Evolutionary conservation across 768 basidiomycete genomes (phyloP), one percentile per base, ranked within the genome.

Genomic region (Xerocomellus amylosporus): DNA sequence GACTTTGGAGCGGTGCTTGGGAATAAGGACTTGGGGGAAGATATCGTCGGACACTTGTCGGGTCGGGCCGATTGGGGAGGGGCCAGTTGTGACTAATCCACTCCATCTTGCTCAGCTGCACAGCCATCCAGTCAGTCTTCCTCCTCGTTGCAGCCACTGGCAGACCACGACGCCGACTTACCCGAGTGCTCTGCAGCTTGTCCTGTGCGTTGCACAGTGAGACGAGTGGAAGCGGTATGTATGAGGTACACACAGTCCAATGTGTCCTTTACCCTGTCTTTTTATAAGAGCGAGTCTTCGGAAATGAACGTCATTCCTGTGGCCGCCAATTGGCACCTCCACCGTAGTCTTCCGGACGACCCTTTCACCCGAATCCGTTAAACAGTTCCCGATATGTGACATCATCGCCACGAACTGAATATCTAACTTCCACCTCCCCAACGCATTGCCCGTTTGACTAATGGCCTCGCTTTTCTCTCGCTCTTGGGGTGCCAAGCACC

Each of bases 261-360:
- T 8, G 28, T 45, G 33, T 46, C 55, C 37, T 45, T 59, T 43
- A 53, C 58, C 54, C 57, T 51, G 39, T 55, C 63, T 60, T 70
- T 65, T 69, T 70, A 71, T 70, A 69, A 53, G 50, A 46, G 34
- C 50, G 10, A 33, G 13, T 33, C 55, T 53, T 68, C 70, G 70
- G 70, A 71, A 73, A 71, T 71, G 70, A 71, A 71, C 17, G 46
- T 60, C 66, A 68, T 64, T 64, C 55, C 67, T 67, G 69, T 72
- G 67, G 63, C 62, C 53, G 19, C 46, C 20, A 46, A 53, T 51
- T 53, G 36, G 44, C 54, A 55, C 43, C 26, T 31, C 51, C 54
- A 63, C 65, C 51, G 52, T 53, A 46, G 60, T 66, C 49, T 57
- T 61, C 61, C 65, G 70, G 66, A 61, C 53, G 46, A 66, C 65